These are phyloP conservation scores for Rasamsonia emersonii DNA, from an alignment of 2,329 filamentous ascomycete genomes.

Conservation along the genomic window DNA sequence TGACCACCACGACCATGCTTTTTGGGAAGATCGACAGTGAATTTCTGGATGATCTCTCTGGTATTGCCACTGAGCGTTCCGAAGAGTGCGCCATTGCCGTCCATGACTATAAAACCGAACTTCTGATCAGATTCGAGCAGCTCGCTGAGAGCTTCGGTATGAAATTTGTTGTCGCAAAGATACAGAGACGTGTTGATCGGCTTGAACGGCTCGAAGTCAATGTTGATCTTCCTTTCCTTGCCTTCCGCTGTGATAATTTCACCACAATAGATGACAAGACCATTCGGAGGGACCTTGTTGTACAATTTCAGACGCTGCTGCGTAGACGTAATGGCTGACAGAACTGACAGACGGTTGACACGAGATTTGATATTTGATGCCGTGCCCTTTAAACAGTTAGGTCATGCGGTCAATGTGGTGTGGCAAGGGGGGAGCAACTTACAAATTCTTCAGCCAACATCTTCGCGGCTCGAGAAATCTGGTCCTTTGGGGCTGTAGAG, in stretches of 20 bases:
- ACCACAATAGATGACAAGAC: constrained; percentile 96
- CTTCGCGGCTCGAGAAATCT: constrained; percentile 90
- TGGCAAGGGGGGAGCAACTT: constrained; percentile 30
- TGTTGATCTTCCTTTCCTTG: constrained; percentile 99
- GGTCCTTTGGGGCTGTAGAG: constrained; percentile 83
- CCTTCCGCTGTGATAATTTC: constrained; percentile 99
- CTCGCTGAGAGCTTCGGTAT: constrained; percentile 94
- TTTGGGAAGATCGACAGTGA: constrained; percentile 97
- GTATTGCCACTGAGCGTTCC: constrained; percentile 97
- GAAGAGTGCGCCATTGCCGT: constrained; percentile 95
- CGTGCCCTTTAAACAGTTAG: constrained; percentile 58
- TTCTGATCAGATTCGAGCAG: constrained; percentile 97
- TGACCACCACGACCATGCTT: constrained; percentile 99
- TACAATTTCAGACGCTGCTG: constrained; percentile 99
- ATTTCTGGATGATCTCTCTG: constrained; percentile 93
- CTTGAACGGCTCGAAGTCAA: constrained; percentile 99
- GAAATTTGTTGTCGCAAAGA: constrained; percentile 99
- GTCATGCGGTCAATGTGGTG: constrained; percentile 1
- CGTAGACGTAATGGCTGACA: constrained; percentile 97
- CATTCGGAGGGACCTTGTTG: constrained; percentile 97
- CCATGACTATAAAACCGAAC: constrained; percentile 99
- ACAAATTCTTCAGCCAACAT: constrained; percentile 99
- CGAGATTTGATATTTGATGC: constrained; percentile 99
- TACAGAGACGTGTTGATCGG: constrained; percentile 99
- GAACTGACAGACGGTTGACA: constrained; percentile 94